phyloP scores from a whole-genome alignment of 2,329 filamentous ascomycete species.

The Aspergillus neoniger region DNA sequence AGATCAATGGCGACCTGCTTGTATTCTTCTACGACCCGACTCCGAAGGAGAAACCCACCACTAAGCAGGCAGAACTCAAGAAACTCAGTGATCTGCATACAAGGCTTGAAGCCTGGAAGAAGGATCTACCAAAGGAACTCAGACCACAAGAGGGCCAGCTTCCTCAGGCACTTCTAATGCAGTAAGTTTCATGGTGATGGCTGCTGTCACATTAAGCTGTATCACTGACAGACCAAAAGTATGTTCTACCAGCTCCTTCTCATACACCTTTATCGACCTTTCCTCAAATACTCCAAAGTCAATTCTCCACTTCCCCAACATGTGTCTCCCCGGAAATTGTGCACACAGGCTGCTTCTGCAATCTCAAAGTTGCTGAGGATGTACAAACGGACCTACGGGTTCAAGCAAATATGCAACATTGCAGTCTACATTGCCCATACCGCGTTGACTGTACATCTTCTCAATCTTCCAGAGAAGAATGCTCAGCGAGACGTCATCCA shows the following conservation, averaged over 20 bases:
- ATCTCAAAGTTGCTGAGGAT: constrained; percentile 93
- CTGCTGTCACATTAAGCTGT: not conserved
- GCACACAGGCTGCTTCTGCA: constrained; percentile 82
- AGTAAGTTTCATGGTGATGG: constrained; percentile 62
- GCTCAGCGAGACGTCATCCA: constrained; percentile 87
- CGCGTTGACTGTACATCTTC: constrained; percentile 88
- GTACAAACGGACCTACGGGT: constrained; percentile 88
- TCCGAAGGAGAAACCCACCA: constrained; percentile 61
- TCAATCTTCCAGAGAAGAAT: constrained; percentile 91
- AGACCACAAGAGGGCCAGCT: constrained; percentile 87
- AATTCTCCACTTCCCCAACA: constrained; percentile 82
- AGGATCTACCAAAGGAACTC: constrained; percentile 78
- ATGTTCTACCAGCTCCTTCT: constrained; percentile 98
- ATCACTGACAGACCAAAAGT: constrained; percentile 51
- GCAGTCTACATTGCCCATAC: constrained; percentile 94
- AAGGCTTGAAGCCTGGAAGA: constrained; percentile 84
- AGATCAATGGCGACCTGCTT: constrained; percentile 90
- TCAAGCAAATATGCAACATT: constrained; percentile 94
- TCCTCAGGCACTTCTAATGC: constrained; percentile 78
- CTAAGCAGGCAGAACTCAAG: constrained; percentile 83
- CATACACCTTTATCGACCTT: constrained; percentile 93
- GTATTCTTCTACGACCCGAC: constrained; percentile 87
- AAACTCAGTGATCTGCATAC: constrained; percentile 90
- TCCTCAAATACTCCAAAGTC: constrained; percentile 82
- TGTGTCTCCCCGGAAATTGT: constrained; percentile 86